These are phyloP conservation scores for Wickerhamiella allomyrinae DNA, from an alignment of 805 yeast genomes.

Conservation along the genomic window DNA sequence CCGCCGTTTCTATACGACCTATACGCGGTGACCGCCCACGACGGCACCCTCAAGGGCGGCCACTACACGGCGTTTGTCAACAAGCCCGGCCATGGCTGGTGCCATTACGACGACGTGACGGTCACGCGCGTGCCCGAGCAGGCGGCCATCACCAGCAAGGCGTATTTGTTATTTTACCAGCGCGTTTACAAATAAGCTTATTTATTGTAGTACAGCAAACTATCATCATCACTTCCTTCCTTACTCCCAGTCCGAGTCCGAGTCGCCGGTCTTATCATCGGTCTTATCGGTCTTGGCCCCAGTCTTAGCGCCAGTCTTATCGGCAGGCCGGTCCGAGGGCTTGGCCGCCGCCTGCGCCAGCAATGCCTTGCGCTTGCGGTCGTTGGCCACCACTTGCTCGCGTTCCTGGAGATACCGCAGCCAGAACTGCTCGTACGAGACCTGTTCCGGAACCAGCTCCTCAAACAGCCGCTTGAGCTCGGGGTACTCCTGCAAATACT, in stretches of 20 bases:
- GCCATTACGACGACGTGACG: conserved; percentile 66
- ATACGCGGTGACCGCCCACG: conserved; percentile 73
- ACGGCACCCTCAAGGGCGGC: conserved; percentile 70
- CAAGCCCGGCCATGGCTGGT: conserved; percentile 56
- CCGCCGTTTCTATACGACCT: conserved; percentile 70
- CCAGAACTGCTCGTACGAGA: conserved; percentile 61
- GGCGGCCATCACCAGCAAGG: conserved; percentile 51
- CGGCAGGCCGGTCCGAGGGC: background rate
- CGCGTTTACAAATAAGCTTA: conserved; percentile 22
- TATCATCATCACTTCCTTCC: too few species aligned
- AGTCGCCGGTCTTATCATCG: conserved; percentile 7
- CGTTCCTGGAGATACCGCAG: conserved; percentile 45
- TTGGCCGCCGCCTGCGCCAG: conserved; percentile 29
- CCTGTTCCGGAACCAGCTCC: conserved; percentile 48
- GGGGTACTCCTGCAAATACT: conserved; percentile 34
- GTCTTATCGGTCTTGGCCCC: conserved; percentile 1
- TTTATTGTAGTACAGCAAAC: conserved; percentile 8
- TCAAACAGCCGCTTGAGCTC: conserved; percentile 43
- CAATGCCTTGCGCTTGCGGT: conserved; percentile 49
- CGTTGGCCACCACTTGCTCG: conserved; percentile 42
- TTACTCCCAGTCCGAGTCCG: conserved; percentile 12
- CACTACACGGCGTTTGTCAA: conserved; percentile 76
- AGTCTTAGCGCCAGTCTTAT: background rate
- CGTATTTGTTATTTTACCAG: conserved; percentile 69
- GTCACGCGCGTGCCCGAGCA: conserved; percentile 37